Evolutionary conservation across 164 flowering plant genomes (phyloP).

Genomic region (Cinnamomum micranthum): DNA sequence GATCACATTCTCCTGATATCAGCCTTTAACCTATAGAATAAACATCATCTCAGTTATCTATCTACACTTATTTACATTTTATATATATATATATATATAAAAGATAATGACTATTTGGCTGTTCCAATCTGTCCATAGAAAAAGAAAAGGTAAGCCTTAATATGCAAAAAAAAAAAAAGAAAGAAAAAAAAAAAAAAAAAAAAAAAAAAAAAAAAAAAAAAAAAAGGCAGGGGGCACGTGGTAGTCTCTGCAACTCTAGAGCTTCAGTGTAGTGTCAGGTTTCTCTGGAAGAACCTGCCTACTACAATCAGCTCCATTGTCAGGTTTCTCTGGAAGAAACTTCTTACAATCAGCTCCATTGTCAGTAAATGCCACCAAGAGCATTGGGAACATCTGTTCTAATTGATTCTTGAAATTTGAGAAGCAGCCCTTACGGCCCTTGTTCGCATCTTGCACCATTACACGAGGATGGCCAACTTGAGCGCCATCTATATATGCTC

Average conservation of each 20-base stretch:
- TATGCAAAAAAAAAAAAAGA: no score
- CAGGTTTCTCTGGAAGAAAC: constrained; percentile 13
- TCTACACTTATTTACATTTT: constrained; percentile 8
- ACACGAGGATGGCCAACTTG: constrained; percentile 25
- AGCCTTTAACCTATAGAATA: neutral
- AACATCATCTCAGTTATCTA: neutral
- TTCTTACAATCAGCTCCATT: constrained; percentile 53
- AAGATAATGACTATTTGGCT: neutral
- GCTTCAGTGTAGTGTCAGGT: neutral
- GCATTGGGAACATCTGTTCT: constrained; percentile 25
- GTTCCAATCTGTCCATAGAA: neutral
- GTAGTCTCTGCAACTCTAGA: neutral
- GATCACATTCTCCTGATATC: neutral
- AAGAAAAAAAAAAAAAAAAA: no score
- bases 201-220: no score
- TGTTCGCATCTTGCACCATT: constrained; percentile 43
- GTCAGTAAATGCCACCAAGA: constrained; percentile 38
- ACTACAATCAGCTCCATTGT: neutral
- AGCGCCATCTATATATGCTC: constrained; percentile 69
- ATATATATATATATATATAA: neutral
- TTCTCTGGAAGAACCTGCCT: neutral
- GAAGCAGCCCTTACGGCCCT: constrained; percentile 41
- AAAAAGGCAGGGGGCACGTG: no score
- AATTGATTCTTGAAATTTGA: constrained; percentile 32
- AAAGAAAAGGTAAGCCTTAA: neutral